Conservation (phyloP, 352 stramenopile genomes). For the Albugo laibachii region DNA sequence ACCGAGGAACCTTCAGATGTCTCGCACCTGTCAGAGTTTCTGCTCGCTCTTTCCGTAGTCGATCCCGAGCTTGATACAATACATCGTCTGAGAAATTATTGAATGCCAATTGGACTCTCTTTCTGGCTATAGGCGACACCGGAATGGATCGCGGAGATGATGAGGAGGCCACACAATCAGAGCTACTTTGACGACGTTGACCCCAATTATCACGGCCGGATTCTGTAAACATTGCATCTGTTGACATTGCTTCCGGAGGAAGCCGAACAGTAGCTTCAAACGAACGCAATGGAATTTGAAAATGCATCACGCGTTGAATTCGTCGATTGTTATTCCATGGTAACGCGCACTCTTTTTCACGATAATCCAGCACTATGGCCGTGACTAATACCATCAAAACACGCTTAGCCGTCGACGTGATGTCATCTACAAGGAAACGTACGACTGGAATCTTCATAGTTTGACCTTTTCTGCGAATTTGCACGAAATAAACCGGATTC, state of each 20-base stretch:
- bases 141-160: constrained; percentile 68
- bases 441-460: too few relatives aligned
- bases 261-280: constrained; percentile 72
- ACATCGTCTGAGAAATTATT: constrained; percentile 72
- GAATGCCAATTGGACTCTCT: constrained; percentile 56
- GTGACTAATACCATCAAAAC: constrained; percentile 21
- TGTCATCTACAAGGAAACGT: too few relatives aligned
- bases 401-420: too few relatives aligned
- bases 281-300: constrained; percentile 61
- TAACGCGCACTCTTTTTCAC: constrained; percentile 68
- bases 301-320: constrained; percentile 80
- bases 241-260: constrained; percentile 11
- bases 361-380: constrained; percentile 71
- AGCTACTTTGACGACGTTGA: neutral
- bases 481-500: too few relatives aligned
- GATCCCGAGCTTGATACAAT: constrained; percentile 60
- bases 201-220: constrained; percentile 3
- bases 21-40: constrained; percentile 41
- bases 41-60: constrained; percentile 46
- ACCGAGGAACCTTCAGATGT: constrained; percentile 35
- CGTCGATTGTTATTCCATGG: constrained; percentile 62
- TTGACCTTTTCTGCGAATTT: too few relatives aligned
- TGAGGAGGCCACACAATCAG: constrained; percentile 13
- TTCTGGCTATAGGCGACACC: constrained; percentile 42
- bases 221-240: constrained; percentile 4